Percentiles rank a stretch among this genome's conserved stretches.
These are phyloP conservation scores for Prunus dulcis DNA, from an alignment of 306 rosid genomes.

Conservation along the genomic window DNA sequence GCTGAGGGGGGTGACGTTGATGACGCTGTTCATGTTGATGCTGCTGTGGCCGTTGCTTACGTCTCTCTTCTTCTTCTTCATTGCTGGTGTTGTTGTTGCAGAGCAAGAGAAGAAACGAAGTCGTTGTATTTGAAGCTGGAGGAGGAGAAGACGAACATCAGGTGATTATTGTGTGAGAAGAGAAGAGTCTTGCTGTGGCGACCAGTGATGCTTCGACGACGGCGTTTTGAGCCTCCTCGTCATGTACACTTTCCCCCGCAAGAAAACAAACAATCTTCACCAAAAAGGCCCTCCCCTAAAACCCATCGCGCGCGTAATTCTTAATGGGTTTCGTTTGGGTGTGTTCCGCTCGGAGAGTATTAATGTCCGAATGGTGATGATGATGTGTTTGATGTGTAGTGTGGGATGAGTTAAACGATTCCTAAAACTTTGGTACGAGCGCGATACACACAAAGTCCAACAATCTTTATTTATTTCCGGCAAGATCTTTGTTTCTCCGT, in stretches of 20 bases:
- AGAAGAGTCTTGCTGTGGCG: background rate
- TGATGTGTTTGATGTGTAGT: background rate
- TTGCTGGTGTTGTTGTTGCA: background rate
- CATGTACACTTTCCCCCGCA: constrained; percentile 8
- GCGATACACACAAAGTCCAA: background rate
- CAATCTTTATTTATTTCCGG: background rate
- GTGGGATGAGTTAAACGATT: background rate
- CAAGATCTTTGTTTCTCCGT: constrained; percentile 19
- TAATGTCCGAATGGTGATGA: background rate
- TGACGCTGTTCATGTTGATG: background rate
- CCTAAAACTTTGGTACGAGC: constrained; percentile 1
- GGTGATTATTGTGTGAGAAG: background rate
- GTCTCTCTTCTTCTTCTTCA: constrained; percentile 38
- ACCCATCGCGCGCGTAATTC: constrained; percentile 24
- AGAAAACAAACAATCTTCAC: background rate
- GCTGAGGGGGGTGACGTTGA: background rate
- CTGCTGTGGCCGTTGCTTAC: background rate
- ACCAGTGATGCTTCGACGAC: background rate
- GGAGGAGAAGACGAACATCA: background rate
- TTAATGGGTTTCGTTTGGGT: constrained; percentile 4
- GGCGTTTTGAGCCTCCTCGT: background rate
- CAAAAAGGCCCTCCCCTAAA: constrained; percentile 3
- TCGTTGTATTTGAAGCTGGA: constrained; percentile 1
- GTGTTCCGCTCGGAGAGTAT: background rate
- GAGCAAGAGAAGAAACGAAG: background rate